Evolutionary conservation across 2,329 filamentous ascomycete genomes (phyloP).

Genomic region (Tolypocladium ovalisporum): DNA sequence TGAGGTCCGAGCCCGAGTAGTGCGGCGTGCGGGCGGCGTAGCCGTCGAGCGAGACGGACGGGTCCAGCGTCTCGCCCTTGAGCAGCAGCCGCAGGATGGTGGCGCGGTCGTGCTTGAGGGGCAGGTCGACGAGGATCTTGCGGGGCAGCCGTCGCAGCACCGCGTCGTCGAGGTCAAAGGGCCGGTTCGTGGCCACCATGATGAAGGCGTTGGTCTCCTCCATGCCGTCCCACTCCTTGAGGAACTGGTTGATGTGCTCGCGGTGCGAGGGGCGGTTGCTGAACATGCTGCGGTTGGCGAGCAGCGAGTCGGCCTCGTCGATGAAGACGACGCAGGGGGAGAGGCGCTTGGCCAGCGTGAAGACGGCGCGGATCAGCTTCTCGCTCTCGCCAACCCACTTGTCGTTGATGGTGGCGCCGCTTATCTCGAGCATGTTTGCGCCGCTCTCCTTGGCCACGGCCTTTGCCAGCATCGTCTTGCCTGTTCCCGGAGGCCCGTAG

Average conservation of each 20-base stretch:
- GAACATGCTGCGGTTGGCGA: slow-evolving; percentile 62
- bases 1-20: slow-evolving; percentile 76
- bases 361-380: slow-evolving; percentile 90
- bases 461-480: slow-evolving; percentile 60
- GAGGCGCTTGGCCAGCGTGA: slow-evolving; percentile 81
- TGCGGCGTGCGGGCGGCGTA: slow-evolving; percentile 60
- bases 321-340: slow-evolving; percentile 92
- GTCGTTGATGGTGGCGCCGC: slow-evolving; percentile 83
- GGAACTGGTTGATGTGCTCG: slow-evolving; percentile 92
- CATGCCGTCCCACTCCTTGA: slow-evolving; percentile 95
- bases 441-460: slow-evolving; percentile 59
- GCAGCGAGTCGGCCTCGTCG: slow-evolving; percentile 89
- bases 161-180: slow-evolving; percentile 87
- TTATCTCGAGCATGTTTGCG: slow-evolving; percentile 73
- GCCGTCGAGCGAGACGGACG: slow-evolving; percentile 46
- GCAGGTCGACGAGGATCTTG: slow-evolving; percentile 63
- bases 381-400: slow-evolving; percentile 95
- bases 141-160: slow-evolving; percentile 67
- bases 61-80: slow-evolving; percentile 52
- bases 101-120: slow-evolving; percentile 52
- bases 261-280: slow-evolving; percentile 62
- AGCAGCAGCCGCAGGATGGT: slow-evolving; percentile 64
- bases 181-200: slow-evolving; percentile 94
- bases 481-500: slow-evolving; percentile 78
- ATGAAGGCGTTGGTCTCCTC: slow-evolving; percentile 76